A percentile compares a stretch with the other conserved stretches of the same genome.
Conservation (phyloP, 345 rosid genomes). For the Anacardium occidentale region DNA sequence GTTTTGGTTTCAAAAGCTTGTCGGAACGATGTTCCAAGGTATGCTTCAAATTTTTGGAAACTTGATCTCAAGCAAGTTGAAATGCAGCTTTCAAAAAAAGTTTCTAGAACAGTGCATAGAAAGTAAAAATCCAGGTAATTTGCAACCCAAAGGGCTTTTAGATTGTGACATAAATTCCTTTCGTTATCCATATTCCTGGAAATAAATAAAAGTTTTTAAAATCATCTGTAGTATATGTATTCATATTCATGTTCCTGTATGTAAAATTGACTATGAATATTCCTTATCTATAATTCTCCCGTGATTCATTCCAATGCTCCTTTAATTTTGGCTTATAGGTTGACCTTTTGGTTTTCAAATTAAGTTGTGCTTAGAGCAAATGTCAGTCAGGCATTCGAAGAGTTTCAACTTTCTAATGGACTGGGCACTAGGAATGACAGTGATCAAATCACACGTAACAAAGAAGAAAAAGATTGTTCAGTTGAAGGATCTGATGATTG, state of each 20-base stretch:
- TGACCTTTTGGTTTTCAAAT: slow-evolving; percentile 93
- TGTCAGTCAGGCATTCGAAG: slow-evolving; percentile 44
- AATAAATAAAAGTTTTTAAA: background rate
- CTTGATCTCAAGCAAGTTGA: background rate
- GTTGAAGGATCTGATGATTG: slow-evolving; percentile 43
- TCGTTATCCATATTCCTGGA: background rate
- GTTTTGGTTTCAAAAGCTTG: slow-evolving; percentile 89
- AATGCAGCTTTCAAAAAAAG: slow-evolving; percentile 3
- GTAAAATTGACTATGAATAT: background rate
- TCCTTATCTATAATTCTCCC: slow-evolving; percentile 3
- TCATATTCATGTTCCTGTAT: background rate
- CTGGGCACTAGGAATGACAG: slow-evolving; percentile 8
- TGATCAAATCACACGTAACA: slow-evolving; percentile 15
- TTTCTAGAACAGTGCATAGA: background rate
- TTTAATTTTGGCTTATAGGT: slow-evolving; percentile 43
- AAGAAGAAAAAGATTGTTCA: slow-evolving; percentile 16
- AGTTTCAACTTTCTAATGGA: slow-evolving; percentile 24
- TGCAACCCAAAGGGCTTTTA: background rate
- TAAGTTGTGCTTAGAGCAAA: slow-evolving; percentile 71
- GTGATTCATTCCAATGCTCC: slow-evolving; percentile 9
- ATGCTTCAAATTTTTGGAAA: slow-evolving; percentile 15
- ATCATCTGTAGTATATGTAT: slow-evolving; percentile 1
- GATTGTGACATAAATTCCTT: background rate
- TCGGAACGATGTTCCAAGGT: slow-evolving; percentile 94
- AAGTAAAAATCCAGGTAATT: background rate